These are phyloP conservation scores for Lasiosphaeriaceae sp. DNA, from an alignment of 495 filamentous ascomycete species.

Conservation along the genomic window DNA sequence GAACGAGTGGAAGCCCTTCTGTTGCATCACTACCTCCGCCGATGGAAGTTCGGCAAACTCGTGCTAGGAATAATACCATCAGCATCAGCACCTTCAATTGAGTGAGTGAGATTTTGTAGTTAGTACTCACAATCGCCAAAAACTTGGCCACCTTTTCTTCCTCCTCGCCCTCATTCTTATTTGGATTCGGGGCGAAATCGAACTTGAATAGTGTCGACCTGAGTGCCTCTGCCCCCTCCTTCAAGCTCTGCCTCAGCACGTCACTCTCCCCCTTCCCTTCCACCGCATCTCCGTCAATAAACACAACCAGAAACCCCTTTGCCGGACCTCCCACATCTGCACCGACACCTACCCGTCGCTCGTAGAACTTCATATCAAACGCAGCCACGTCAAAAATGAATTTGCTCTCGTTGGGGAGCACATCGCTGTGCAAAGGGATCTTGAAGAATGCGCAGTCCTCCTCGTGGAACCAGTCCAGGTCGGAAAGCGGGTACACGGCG, in stretches of 20 bases:
- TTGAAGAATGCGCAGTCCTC: slow-evolving; percentile 4
- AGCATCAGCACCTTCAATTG: not conserved
- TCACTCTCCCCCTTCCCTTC: not conserved
- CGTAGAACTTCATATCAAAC: slow-evolving; percentile 9
- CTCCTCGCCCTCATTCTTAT: not conserved
- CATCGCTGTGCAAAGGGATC: slow-evolving; percentile 3
- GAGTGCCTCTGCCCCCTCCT: not conserved
- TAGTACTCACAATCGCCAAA: not conserved
- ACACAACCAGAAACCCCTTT: not conserved
- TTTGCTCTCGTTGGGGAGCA: not conserved
- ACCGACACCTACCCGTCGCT: not conserved
- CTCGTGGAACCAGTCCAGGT: slow-evolving; percentile 17
- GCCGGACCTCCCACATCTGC: not conserved
- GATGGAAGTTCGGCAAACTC: not conserved
- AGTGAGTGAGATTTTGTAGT: not conserved
- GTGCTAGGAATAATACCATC: not conserved
- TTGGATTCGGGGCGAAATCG: not conserved
- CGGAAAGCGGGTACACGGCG: slow-evolving; percentile 21
- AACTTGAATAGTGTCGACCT: not conserved
- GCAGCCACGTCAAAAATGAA: slow-evolving; percentile 12
- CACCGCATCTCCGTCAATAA: not conserved
- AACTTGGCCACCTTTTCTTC: not conserved
- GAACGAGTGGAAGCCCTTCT: not conserved
- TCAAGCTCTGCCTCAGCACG: not conserved
- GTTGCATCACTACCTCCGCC: not conserved